Evolutionary conservation across 371 early-diverging fungal species (phyloP).

Genomic region (Syncephalis plumigaleata): DNA sequence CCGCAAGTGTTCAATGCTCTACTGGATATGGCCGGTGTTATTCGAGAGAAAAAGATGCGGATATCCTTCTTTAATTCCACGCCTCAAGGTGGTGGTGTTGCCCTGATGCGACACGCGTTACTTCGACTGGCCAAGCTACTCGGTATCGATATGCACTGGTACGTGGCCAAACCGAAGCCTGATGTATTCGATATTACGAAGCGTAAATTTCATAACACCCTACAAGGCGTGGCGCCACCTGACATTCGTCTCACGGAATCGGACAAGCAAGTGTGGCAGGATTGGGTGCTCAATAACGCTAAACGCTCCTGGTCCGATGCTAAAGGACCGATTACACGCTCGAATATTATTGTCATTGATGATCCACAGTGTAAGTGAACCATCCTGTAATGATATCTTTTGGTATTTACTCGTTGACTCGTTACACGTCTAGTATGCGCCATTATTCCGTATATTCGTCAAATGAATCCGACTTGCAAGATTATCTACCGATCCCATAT

Average conservation of each 20-base stretch:
- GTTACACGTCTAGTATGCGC: conserved; percentile 35
- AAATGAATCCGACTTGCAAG: conserved; percentile 39
- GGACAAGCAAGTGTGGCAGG: conserved; percentile 47
- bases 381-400: too few relatives aligned
- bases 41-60: conserved; percentile 26
- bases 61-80: conserved; percentile 72
- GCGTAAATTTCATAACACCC: conserved; percentile 74
- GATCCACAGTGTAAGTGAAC: conserved; percentile 57
- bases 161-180: conserved; percentile 57
- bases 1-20: conserved; percentile 39
- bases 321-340: conserved; percentile 39
- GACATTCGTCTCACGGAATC: conserved; percentile 35
- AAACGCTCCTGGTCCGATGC: conserved; percentile 51
- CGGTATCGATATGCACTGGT: conserved; percentile 51
- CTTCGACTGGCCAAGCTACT: conserved; percentile 46
- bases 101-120: conserved; percentile 76
- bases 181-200: conserved; percentile 72
- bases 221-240: conserved; percentile 65
- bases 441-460: conserved; percentile 55
- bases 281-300: conserved; percentile 62
- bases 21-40: conserved; percentile 21
- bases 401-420: too few relatives aligned
- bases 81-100: conserved; percentile 81
- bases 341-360: conserved; percentile 72
- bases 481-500: conserved; percentile 80